Base-by-base conservation (phyloP, 352 stramenopile species). In the Globisporangium recalcitrans region DNA sequence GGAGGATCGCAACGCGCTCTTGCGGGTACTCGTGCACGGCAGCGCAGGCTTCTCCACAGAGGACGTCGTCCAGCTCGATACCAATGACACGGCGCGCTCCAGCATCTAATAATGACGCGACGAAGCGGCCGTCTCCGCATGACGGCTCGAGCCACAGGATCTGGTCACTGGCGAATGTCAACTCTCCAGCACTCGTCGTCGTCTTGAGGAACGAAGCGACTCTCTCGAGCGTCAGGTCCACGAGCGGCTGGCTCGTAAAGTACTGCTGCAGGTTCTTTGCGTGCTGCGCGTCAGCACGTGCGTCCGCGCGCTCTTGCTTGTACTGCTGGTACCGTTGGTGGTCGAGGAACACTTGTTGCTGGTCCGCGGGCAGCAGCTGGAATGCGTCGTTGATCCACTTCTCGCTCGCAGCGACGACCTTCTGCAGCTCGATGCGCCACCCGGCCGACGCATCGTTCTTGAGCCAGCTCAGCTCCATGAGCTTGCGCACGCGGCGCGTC, bases 231-330 rank as follows among this genome's bases (percentile, higher is more conserved):
- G 87, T 70, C 3, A 74, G 16, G 14, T 79, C 55, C 5, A 91
- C 69, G 8, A 89, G 63, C 11, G 74, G 60, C 11, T 46, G 36
- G 19, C 67, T 82, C 29, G 78, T 90, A 59, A 93, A 91, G 57
- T 87, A 93, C 49, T 93, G 82, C 69, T 90, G 82, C 51, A 90
- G 38, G 16, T 82, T 72, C 60, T 74, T 75, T 1, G 81, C 84
- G 13, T 70, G 63, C 52, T 88, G 74, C 1, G 52, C 71, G 1
- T 73, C 63, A 1, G 67, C 60, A 16, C 62, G 63, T 1, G 48
- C 58, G 57, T 63, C 53, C 40, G 63, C 26, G 16, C 65, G 69
- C 53, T 76, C 65, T 42, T 58, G 60, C 40, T 74, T 71, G 19
- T 68, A 58, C 8, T 63, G 61, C 7, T 56, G 51, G 68, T 91